Conservation (phyloP, 176 grass and related monocot species). For the Musa schizocarpa region DNA sequence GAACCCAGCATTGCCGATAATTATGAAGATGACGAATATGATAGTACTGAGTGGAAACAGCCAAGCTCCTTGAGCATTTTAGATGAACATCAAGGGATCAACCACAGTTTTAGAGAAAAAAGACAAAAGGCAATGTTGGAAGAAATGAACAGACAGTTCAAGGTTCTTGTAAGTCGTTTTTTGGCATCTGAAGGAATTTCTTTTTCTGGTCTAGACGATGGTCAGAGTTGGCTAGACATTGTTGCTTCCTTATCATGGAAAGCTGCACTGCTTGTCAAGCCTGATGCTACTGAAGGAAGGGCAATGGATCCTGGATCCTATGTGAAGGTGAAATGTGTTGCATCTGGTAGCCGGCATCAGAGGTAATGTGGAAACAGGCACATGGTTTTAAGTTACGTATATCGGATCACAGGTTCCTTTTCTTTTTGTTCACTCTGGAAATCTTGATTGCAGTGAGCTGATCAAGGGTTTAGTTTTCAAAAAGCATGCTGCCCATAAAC, state of each 20-base stretch:
- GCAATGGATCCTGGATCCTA: constrained; percentile 97
- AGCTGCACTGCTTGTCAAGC: constrained; percentile 77
- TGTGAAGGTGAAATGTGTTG: constrained; percentile 93
- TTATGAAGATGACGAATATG: constrained; percentile 43
- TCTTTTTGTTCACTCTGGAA: background rate
- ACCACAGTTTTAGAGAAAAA: constrained; percentile 30
- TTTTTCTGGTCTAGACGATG: constrained; percentile 29
- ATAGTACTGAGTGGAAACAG: constrained; percentile 59
- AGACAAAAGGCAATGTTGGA: constrained; percentile 78
- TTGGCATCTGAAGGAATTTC: constrained; percentile 61
- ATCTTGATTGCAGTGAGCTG: constrained; percentile 61
- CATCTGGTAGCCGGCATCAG: constrained; percentile 60
- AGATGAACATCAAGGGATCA: constrained; percentile 27
- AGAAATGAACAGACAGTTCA: constrained; percentile 93
- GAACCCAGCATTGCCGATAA: constrained; percentile 26
- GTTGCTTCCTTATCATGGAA: constrained; percentile 80
- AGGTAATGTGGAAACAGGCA: constrained; percentile 35
- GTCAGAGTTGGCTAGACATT: constrained; percentile 69
- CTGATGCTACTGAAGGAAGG: constrained; percentile 73
- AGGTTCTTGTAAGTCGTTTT: constrained; percentile 80
- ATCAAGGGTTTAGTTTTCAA: constrained; percentile 94
- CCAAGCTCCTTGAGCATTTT: constrained; percentile 43
- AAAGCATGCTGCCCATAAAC: constrained; percentile 94
- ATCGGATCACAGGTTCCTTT: background rate
- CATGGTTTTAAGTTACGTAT: background rate